These are phyloP conservation scores for Galerina marginata DNA, from an alignment of 768 basidiomycete genomes.

Conservation along the genomic window DNA sequence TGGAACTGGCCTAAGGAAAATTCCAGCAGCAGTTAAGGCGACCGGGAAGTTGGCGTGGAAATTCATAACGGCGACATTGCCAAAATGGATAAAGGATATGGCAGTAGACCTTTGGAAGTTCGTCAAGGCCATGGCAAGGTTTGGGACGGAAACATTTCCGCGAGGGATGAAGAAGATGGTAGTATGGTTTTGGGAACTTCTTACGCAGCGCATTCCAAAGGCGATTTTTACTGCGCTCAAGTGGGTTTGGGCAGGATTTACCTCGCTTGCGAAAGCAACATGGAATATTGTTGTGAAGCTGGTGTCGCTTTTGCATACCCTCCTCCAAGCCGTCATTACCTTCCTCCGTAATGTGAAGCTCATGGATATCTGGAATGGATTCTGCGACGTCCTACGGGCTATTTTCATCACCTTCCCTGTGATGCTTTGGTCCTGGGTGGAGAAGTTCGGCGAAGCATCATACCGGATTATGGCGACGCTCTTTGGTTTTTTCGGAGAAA, in stretches of 20 bases:
- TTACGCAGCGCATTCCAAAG: slow-evolving; percentile 3
- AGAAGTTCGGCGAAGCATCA: slow-evolving; percentile 1
- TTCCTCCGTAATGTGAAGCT: slow-evolving; percentile 9
- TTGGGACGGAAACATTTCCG: slow-evolving; percentile 5
- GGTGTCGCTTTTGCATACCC: slow-evolving; percentile 4
- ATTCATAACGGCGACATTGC: no score
- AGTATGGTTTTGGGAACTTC: slow-evolving; percentile 4
- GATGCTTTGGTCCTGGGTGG: slow-evolving; percentile 1
- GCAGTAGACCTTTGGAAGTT: no score
- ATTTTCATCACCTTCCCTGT: slow-evolving; percentile 11
- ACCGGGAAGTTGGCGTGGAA: no score
- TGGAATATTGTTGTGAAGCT: background rate
- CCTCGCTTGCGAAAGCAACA: background rate
- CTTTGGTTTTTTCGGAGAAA: background rate
- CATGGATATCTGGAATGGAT: slow-evolving; percentile 8
- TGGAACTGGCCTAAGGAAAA: no score
- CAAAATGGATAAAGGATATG: no score
- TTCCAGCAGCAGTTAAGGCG: no score
- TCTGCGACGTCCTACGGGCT: slow-evolving; percentile 1
- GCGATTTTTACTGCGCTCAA: background rate
- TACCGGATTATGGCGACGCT: background rate
- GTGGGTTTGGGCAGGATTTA: slow-evolving; percentile 4
- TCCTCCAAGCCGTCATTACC: slow-evolving; percentile 2
- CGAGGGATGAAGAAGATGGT: background rate
- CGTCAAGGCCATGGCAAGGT: background rate